Percentiles rank a stretch among this genome's conserved stretches.
phyloP scores from a whole-genome alignment of 192 early-diverging fungal species.

The Radiomyces spectabilis region DNA sequence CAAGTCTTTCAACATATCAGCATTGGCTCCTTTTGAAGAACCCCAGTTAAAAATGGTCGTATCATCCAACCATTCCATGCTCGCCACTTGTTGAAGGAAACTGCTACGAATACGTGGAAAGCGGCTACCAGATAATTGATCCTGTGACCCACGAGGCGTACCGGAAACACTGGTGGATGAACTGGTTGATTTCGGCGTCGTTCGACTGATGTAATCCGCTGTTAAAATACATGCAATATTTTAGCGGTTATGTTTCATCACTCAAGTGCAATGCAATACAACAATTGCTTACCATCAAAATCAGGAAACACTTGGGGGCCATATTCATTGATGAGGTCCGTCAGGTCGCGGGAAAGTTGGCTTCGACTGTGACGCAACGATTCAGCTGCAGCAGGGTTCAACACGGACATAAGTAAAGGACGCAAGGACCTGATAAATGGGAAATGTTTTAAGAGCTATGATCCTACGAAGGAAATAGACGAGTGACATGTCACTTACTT shows the following conservation, averaged over 20 bases:
- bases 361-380: conserved; percentile 67
- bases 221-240: not conserved
- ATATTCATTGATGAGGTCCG: conserved; percentile 74
- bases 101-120: conserved; percentile 8
- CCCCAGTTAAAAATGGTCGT: conserved; percentile 41
- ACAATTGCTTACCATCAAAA: conserved; percentile 47
- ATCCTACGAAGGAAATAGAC: too few species aligned
- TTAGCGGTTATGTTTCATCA: not conserved
- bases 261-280: too few species aligned
- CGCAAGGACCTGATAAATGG: conserved; percentile 53
- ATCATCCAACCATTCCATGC: conserved; percentile 41
- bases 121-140: not conserved
- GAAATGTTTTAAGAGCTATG: not conserved
- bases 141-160: not conserved
- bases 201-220: conserved; percentile 10
- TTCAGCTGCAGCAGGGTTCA: conserved; percentile 45
- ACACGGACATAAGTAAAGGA: conserved; percentile 72
- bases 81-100: conserved; percentile 19
- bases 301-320: conserved; percentile 72
- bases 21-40: conserved; percentile 1
- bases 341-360: conserved; percentile 69
- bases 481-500: conserved; percentile 26
- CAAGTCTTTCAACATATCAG: too few species aligned
- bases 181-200: not conserved
- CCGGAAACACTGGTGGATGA: not conserved